Percentiles rank a stretch among this genome's conserved stretches.
Evolutionary conservation across 2,329 filamentous ascomycete genomes (phyloP).

Genomic region (Hyphodiscus sp.): DNA sequence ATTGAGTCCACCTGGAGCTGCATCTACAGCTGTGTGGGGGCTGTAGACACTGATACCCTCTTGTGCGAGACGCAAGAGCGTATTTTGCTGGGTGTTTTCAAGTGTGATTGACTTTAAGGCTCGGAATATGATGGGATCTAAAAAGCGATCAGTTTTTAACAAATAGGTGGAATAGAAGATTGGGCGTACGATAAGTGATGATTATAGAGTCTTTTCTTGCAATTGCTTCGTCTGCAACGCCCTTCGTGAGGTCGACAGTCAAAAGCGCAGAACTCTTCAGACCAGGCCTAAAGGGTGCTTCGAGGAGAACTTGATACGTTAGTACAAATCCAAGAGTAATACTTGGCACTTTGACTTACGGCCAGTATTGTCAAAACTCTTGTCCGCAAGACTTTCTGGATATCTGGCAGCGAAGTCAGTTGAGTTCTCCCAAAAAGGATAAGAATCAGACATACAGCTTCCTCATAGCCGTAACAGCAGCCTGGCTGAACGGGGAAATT

Average conservation of each 20-base stretch:
- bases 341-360: constrained; percentile 32
- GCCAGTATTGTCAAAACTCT: constrained; percentile 94
- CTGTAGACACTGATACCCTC: constrained; percentile 92
- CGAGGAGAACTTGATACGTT: constrained; percentile 51
- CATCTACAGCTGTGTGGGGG: constrained; percentile 92
- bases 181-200: constrained; percentile 72
- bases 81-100: constrained; percentile 77
- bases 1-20: constrained; percentile 75
- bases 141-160: constrained; percentile 4
- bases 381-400: constrained; percentile 81
- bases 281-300: constrained; percentile 56
- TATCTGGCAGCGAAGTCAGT: constrained; percentile 45
- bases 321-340: not conserved
- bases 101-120: constrained; percentile 84
- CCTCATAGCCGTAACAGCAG: constrained; percentile 72
- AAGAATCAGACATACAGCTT: constrained; percentile 55
- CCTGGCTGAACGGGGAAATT: constrained; percentile 45
- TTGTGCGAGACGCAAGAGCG: constrained; percentile 73
- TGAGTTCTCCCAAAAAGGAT: constrained; percentile 3
- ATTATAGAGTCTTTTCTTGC: constrained; percentile 68
- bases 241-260: constrained; percentile 84
- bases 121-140: constrained; percentile 94
- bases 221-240: constrained; percentile 87
- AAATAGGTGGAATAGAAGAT: not conserved
- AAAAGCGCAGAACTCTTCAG: constrained; percentile 66